Base-by-base conservation (phyloP, 768 basidiomycete genomes). In the Phanerochaete carnosa region DNA sequence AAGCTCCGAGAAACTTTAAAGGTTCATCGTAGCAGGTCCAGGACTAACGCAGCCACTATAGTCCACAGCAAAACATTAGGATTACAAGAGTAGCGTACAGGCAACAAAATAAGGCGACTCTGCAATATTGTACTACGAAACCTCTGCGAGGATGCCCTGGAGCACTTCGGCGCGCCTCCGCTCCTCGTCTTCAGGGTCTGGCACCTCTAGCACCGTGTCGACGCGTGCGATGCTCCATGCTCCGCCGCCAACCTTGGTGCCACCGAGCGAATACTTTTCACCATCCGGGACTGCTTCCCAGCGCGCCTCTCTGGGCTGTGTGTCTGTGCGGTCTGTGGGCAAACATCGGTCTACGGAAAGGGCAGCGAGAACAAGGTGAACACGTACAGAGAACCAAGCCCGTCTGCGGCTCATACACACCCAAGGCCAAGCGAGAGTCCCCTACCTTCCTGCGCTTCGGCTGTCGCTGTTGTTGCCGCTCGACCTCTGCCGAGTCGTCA, bases 141-240 rank as follows among this genome's bases (percentile, higher is more conserved):
- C 19, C 39, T 43, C 33, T 35, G 39, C 39, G 39, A 43, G 39
- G 39, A 11, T 11, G 39, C 39, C 19, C 26, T 12, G 52, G 1
- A 45, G 16, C 33, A 53, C 43, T 19, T 55, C 28, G 15, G 22
- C 6, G 25, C 43, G 29, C 19, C 29, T 5, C 25, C n/a, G 45
- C 33, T 53, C 51, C 26, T 62, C 56, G 16, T 51, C 61, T 16
- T 57, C 56, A 1, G 43, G 47, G 29, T 28, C 45, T 23, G 60
- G 53, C 6, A 77, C 52, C 57, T 80, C 78, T 66, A 81, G 75
- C 35, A 74, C 72, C 0, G 79, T 80, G 61, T 92, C 92, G 22
- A 92, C 79, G 84, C 88, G 91, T 3, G 89, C 88, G 53, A 94
- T 70, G 0, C 82, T 90, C 93, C 92, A 94, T 3, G 88, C 90